Base-by-base conservation (phyloP, 306 rosid genomes). In the Hippophae gyantsensis region DNA sequence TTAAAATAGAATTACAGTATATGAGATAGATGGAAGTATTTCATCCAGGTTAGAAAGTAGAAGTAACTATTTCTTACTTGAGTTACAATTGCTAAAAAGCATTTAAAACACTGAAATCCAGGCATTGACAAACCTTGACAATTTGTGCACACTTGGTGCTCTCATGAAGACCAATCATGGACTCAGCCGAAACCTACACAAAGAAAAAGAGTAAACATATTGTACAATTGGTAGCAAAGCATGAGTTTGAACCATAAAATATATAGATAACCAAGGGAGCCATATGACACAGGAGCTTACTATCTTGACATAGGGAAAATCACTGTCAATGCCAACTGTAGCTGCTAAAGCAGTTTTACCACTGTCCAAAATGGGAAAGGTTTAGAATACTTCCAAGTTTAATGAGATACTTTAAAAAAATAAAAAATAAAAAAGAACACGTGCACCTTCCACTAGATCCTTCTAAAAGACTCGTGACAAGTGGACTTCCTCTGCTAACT, bases 121-220 rank as follows among this genome's bases (percentile, higher is more conserved):
- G 41, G 27, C 42, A 49, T 43, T 38, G 80, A 62, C 96, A 62
- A 76, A 92, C 99, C 99, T 93, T 93, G 69, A 89, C 83, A 62
- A 88, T 93, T 53, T 85, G 88, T 7, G 94, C 81, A 67, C 99
- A 93, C 72, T 93, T 93, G 44, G 90, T 78, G 82, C 95, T 88
- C 79, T 93, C 99, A 23, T 79, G 97, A 61, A 93, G 86, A 59
- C 99, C 99, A 73, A 93, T 82, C 99, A 93, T 86, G 54, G 97
- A 9, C 75, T 88, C 97, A 48, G 90, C 94, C 44, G 99, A 93
- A 67, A 93, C 77, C 99, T 93, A 69, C 43, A 27, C 68, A 57
- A 32, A 72, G 60, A 64, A 63, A 56, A 74, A 65, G 49, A 26
- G 43, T 18, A 18, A 41, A 62, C 56, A 48, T 7, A 55, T 53